phyloP scores from a whole-genome alignment of 306 rosid genomes.

The Rosa lucieae region DNA sequence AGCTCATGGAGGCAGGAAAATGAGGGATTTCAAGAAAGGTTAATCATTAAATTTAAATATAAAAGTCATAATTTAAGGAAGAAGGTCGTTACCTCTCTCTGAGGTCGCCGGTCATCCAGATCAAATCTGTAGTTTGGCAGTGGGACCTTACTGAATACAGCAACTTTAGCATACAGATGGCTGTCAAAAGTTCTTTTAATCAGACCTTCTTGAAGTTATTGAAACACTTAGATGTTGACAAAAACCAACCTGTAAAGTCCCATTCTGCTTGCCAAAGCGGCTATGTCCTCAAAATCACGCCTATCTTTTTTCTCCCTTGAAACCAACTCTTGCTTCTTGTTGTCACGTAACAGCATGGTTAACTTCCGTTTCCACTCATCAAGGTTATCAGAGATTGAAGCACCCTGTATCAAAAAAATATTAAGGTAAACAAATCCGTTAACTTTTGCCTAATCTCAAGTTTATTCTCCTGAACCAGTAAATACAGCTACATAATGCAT shows the following conservation, averaged over 20 bases:
- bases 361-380: conserved; percentile 68
- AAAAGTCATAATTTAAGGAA: neutral
- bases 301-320: conserved; percentile 86
- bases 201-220: conserved; percentile 16
- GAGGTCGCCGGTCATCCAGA: conserved; percentile 87
- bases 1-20: neutral
- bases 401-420: conserved; percentile 44
- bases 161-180: conserved; percentile 75
- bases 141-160: conserved; percentile 84
- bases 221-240: neutral
- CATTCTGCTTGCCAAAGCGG: conserved; percentile 72
- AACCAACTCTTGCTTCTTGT: conserved; percentile 68
- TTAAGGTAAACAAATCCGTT: neutral
- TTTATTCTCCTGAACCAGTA: neutral
- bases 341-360: conserved; percentile 52
- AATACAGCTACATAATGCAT: neutral
- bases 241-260: conserved; percentile 69
- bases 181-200: conserved; percentile 49
- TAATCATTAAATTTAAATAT: neutral
- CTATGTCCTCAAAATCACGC: conserved; percentile 70
- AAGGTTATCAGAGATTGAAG: conserved; percentile 32
- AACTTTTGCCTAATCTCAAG: neutral
- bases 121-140: conserved; percentile 95
- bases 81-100: conserved; percentile 68
- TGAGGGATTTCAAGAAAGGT: neutral